Percentiles rank a stretch among this genome's conserved stretches.
Evolutionary conservation across 768 basidiomycete species (phyloP).

Genomic region (Vararia minispora): DNA sequence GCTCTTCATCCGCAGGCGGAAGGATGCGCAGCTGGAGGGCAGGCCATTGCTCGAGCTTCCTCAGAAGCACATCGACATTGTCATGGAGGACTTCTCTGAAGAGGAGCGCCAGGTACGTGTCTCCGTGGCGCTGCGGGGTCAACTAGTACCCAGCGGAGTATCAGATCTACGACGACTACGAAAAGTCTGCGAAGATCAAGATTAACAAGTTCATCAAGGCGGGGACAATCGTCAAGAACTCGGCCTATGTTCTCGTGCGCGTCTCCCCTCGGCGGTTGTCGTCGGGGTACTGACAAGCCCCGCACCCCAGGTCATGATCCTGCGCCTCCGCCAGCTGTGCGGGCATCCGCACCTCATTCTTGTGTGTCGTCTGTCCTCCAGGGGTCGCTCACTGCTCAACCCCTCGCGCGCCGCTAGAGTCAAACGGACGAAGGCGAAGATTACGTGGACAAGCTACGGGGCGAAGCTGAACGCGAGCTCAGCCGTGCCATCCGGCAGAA

Average conservation of each 20-base stretch:
- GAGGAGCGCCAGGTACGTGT: slow-evolving; percentile 52
- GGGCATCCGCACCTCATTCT: slow-evolving; percentile 64
- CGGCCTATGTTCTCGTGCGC: slow-evolving; percentile 18
- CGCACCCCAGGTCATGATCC: slow-evolving; percentile 48
- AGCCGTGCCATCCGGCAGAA: slow-evolving; percentile 39
- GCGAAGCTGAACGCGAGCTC: slow-evolving; percentile 43
- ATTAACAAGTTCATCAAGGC: slow-evolving; percentile 51
- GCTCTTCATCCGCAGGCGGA: slow-evolving; percentile 63
- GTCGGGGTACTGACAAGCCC: slow-evolving; percentile 19
- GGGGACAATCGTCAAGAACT: slow-evolving; percentile 66
- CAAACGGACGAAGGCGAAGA: slow-evolving; percentile 37
- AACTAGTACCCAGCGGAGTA: no score
- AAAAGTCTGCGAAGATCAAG: slow-evolving; percentile 40
- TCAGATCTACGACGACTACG: slow-evolving; percentile 48
- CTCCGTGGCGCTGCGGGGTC: no score
- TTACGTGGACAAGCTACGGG: no score
- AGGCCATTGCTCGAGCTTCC: slow-evolving; percentile 57
- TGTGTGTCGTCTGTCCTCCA: slow-evolving; percentile 20
- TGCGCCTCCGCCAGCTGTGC: slow-evolving; percentile 65
- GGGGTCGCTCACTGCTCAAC: neutral
- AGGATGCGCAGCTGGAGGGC: slow-evolving; percentile 55
- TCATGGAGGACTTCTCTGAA: slow-evolving; percentile 46
- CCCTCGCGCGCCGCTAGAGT: slow-evolving; percentile 24
- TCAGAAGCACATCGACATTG: slow-evolving; percentile 46
- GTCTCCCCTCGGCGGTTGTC: slow-evolving; percentile 31